These are phyloP conservation scores for Phytophthora aleatoria DNA, from an alignment of 352 stramenopile species.

Conservation along the genomic window DNA sequence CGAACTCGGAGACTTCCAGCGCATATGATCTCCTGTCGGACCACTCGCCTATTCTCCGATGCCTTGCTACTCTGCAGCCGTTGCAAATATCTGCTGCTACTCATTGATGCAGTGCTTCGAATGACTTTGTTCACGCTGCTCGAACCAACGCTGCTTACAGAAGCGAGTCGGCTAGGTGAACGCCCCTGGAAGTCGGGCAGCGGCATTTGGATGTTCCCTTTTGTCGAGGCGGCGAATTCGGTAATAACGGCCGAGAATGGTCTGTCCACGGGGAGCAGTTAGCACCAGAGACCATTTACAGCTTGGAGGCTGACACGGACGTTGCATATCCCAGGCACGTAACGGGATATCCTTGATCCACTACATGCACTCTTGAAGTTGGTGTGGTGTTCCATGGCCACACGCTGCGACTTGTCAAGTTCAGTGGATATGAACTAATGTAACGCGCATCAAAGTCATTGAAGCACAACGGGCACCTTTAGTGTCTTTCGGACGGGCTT, in stretches of 20 bases:
- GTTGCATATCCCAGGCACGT: constrained; percentile 14
- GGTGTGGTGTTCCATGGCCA: constrained; percentile 12
- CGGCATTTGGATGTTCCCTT: constrained; percentile 19
- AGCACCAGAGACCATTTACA: constrained; percentile 10
- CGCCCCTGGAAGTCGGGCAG: constrained; percentile 24
- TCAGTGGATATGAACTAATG: constrained; percentile 28
- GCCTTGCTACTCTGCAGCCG: constrained; percentile 12
- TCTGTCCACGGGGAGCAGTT: constrained; percentile 13
- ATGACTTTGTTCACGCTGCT: constrained; percentile 15
- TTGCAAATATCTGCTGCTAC: constrained; percentile 9
- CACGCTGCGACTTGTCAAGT: constrained; percentile 20
- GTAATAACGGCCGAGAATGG: constrained; percentile 27
- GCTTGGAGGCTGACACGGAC: constrained; percentile 7
- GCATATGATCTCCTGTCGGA: constrained; percentile 31
- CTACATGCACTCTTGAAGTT: constrained; percentile 9
- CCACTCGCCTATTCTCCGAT: constrained; percentile 24
- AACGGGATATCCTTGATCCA: constrained; percentile 16
- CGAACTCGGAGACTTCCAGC: constrained; percentile 36
- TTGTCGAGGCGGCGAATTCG: constrained; percentile 27
- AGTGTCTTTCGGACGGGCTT: constrained; percentile 7
- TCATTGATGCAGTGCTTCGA: constrained; percentile 21
- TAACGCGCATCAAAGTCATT: constrained; percentile 17
- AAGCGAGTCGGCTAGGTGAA: constrained; percentile 18
- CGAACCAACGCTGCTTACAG: constrained; percentile 3
- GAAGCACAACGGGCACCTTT: constrained; percentile 9